Percentiles rank a stretch among this genome's conserved stretches.
These are phyloP conservation scores for Lipomyces lipofer DNA, from an alignment of 805 yeast genomes.

Conservation along the genomic window DNA sequence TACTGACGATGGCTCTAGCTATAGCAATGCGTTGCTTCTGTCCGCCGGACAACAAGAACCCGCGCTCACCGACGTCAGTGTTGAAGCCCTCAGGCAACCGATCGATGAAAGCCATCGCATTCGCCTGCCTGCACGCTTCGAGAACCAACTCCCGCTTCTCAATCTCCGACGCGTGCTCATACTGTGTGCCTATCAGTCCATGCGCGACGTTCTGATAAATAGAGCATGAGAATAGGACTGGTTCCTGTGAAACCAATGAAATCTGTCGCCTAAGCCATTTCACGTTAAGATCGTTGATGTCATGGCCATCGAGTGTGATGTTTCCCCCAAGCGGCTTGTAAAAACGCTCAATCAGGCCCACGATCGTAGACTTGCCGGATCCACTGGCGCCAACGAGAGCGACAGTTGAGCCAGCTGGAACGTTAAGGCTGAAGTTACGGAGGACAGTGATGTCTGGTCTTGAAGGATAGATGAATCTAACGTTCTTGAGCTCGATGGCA, in stretches of 20 bases:
- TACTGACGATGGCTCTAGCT: conserved; percentile 58
- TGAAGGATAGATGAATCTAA: conserved; percentile 80
- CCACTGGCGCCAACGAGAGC: conserved; percentile 97
- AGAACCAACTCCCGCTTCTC: conserved; percentile 42
- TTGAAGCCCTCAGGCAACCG: conserved; percentile 58
- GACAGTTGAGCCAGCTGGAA: conserved; percentile 86
- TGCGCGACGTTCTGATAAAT: conserved; percentile 78
- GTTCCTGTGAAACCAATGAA: conserved; percentile 95
- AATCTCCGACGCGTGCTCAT: conserved; percentile 41
- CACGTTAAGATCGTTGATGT: conserved; percentile 67
- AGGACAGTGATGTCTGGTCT: conserved; percentile 80
- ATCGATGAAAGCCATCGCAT: conserved; percentile 52
- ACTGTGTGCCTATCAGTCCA: conserved; percentile 51
- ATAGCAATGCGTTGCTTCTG: conserved; percentile 65
- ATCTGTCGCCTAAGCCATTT: conserved; percentile 72
- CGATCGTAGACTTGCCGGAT: conserved; percentile 87
- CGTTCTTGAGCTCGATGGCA: conserved; percentile 77
- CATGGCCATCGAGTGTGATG: conserved; percentile 81
- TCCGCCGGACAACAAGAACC: conserved; percentile 64
- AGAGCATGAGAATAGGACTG: conserved; percentile 86
- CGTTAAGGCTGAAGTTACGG: conserved; percentile 68
- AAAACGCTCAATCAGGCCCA: conserved; percentile 82
- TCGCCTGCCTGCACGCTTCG: conserved; percentile 52
- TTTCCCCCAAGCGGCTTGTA: conserved; percentile 77
- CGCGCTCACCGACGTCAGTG: conserved; percentile 53